Evolutionary conservation across 2,329 filamentous ascomycete genomes (phyloP), one percentile per base, ranked within the genome.

Genomic region (Pseudocercospora cruenta): DNA sequence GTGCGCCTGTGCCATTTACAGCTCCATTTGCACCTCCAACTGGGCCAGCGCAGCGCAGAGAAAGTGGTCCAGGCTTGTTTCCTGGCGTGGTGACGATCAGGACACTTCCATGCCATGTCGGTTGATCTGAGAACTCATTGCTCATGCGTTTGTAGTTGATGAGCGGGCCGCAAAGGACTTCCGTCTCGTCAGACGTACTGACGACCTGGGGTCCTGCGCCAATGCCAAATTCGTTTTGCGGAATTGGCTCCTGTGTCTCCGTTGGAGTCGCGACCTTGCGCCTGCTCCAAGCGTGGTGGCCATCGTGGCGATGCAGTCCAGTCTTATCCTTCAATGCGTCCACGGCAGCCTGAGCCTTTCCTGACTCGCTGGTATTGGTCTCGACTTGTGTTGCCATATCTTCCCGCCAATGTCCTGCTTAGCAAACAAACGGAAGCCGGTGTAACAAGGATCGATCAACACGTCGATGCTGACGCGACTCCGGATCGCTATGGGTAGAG

Each of bases 71-170:
- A 68, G 87, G 85, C 21, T 82, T 81, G 74, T 87, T 88, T 24
- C 91, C 91, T 4, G 93, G 91, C 60, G 86, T 88, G 16, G 90
- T 91, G 60, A 97, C 93, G 58, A 97, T 82, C 72, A 97, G 82
- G 7, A 96, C 91, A 77, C 93, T 96, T 65, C 94, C 94, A 73
- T 91, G 84, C 94, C 94, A 98, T 47, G 80, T 81, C 45, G 82
- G 81, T 58, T 73, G 75, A 28, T 79, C 77, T 1, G 78, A 75
- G 62, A 77, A 70, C 67, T 78, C 82, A 28, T 84, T 85, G 72
- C 90, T 87, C 87, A 91, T 93, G 74, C 87, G 86, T 69, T 90
- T 85, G 78, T 93, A 94, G 80, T 94, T 94, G 68, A 94, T 80
- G 70, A 94, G 81, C 21, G 91, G 91, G 0, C 91, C 91, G 71